Percentiles rank a stretch among this genome's conserved stretches.
phyloP scores from a whole-genome alignment of 139 green algal species.

The Astrephomene gubernaculifera region DNA sequence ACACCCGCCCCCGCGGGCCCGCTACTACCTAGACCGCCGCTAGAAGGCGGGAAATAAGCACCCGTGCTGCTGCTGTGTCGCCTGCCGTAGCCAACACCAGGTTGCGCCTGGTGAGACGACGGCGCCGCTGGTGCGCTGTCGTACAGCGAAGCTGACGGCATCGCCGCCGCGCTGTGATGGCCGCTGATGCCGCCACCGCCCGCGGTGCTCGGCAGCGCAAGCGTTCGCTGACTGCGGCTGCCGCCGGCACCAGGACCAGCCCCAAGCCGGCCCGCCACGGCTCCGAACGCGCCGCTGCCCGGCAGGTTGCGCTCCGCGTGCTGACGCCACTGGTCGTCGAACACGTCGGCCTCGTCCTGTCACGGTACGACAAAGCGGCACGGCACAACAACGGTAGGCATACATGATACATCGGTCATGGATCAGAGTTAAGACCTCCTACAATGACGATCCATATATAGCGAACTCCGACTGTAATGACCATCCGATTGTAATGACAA shows the following conservation, averaged over 20 bases:
- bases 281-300: neutral
- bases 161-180: neutral
- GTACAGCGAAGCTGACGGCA: neutral
- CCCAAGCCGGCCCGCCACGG: neutral
- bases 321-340: slow-evolving; percentile 49
- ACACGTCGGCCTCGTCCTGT: slow-evolving; percentile 35
- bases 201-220: slow-evolving; percentile 16
- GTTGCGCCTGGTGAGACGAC: neutral
- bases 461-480: too few species aligned
- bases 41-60: neutral
- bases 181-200: too few species aligned
- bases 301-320: slow-evolving; percentile 40
- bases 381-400: neutral
- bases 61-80: neutral
- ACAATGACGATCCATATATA: neutral
- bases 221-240: neutral
- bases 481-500: too few species aligned
- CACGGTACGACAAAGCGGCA: neutral
- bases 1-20: neutral
- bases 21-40: too few species aligned
- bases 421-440: neutral
- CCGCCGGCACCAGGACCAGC: neutral
- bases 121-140: neutral
- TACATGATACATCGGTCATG: neutral
- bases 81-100: neutral